Base-by-base conservation (phyloP, 306 rosid genomes). In the Alnus rubra region DNA sequence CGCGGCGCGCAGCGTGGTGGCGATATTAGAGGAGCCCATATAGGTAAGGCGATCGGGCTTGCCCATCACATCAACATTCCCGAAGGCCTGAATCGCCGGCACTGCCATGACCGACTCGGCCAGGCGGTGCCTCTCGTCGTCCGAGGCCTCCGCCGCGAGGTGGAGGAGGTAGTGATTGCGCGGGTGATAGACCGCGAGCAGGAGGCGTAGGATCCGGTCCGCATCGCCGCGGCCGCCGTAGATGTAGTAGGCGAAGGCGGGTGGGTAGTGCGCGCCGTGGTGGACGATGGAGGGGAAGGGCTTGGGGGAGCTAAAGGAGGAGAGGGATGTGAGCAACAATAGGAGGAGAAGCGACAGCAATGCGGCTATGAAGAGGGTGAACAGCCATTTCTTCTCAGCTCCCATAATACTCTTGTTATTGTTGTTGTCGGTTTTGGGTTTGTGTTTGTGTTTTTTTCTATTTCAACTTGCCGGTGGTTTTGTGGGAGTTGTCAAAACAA, bases 131-230 rank as follows among this genome's bases (percentile, higher is more conserved):
- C 96, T 86, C 83, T 95, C 99, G 2, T 83, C 94, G 39, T 90
- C 90, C 15, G 77, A 75, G 1, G 94, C 95, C 56, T 95, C 98
- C n/a, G 39, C 84, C 31, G 87, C 84, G 18, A 95, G 91, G 75
- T 95, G 98, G 72, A 95, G 79, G 45, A 95, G 83, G 58, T 95
- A 95, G 59, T 92, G 85, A 71, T 95, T 95, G 78, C 98, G 68
- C 4, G 98, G 98, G 64, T 95, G 98, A 35, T 95, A 95, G 16
- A 95, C 80, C 33, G 99, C 96, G 35, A 95, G 84, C 82, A 95
- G 62, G n/a, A 95, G 87, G 73, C 99, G 88, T 60, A 95, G 80
- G 91, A 95, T 95, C 92, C 89, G 91, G 48, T 89, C 92, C 51
- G 85, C 81, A 45, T 95, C 98, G 31, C 85, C 88, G 18, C 81